Percentiles rank a stretch among this genome's conserved stretches.
phyloP scores from a whole-genome alignment of 306 rosid species.

The Castanopsis chinensis region DNA sequence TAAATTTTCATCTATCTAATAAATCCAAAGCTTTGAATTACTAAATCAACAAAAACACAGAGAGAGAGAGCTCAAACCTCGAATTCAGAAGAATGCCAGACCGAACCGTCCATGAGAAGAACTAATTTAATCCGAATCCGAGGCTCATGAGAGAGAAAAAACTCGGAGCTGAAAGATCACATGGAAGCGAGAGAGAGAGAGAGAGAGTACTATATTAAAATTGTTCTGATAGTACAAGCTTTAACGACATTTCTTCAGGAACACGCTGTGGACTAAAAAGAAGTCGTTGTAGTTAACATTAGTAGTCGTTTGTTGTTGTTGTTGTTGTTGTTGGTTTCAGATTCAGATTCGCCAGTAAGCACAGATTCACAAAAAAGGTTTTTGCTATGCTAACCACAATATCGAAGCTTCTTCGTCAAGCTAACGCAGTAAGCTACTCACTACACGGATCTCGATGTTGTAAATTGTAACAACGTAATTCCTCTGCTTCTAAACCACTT shows the following conservation, averaged over 20 bases:
- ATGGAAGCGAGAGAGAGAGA: not conserved
- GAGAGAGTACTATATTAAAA: not conserved
- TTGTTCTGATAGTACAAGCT: constrained; percentile 11
- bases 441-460: not conserved
- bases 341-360: constrained; percentile 38
- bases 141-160: not conserved
- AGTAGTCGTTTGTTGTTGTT: constrained; percentile 13
- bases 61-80: constrained; percentile 2
- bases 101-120: not conserved
- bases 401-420: constrained; percentile 33
- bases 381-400: constrained; percentile 6
- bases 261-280: constrained; percentile 23
- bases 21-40: not conserved
- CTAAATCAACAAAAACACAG: not conserved
- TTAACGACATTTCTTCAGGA: constrained; percentile 63
- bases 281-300: not conserved
- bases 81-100: not conserved
- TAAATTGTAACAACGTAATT: not conserved
- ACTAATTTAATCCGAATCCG: not conserved
- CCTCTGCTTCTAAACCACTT: not conserved
- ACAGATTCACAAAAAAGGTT: constrained; percentile 19
- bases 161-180: not conserved
- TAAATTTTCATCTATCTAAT: not conserved
- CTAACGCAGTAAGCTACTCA: not conserved
- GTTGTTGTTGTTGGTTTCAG: no score